Base-by-base conservation (phyloP, 441 rosid genomes). In the Jatropha multifida region DNA sequence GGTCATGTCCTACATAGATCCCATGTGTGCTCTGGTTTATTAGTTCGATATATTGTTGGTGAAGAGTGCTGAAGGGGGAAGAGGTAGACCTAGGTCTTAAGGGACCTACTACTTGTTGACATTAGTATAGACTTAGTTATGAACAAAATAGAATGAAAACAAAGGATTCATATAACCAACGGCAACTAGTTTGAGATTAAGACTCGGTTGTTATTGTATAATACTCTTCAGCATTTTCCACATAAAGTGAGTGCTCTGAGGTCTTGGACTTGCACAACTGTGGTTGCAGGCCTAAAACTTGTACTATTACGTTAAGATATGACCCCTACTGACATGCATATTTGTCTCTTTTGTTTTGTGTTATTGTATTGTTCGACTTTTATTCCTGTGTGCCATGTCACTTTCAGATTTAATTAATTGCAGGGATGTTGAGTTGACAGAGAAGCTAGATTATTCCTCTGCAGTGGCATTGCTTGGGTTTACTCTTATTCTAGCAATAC, bases 381-480 rank as follows among this genome's bases (percentile, higher is more conserved):
- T 58, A 8, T 46, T 65, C 67, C 72, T 64, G 20, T 49, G 63
- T 74, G 65, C 20, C 62, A 32, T 65, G 72, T 73, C 27, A 49
- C 68, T 76, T 61, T 78, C 80, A 77, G 56, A 79, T 59, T 52
- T 71, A 48, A 59, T 62, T 73, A 10, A 69, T 69, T 65, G 81
- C 85, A 90, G 98, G 77, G 99, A 93, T 80, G 90, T 93, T 75
- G 96, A 90, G 74, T 77, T 90, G 85, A 90, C 98, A 37, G 97
- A 93, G 88, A 89, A 83, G 82, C 80, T 95, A 60, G 92, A 93
- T 82, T 90, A 84, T 84, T 92, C 98, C 72, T 90, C 96, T 46
- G 93, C 97, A n/a, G 89, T 93, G 85, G 97, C 97, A 27, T 81
- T 86, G 67, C 88, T 95, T 40, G 98, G 97, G 42, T 92, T 81